A percentile compares a stretch with the other conserved stretches of the same genome.
phyloP scores from a whole-genome alignment of 2,329 filamentous ascomycete genomes.

The Pseudocercospora crystallina region DNA sequence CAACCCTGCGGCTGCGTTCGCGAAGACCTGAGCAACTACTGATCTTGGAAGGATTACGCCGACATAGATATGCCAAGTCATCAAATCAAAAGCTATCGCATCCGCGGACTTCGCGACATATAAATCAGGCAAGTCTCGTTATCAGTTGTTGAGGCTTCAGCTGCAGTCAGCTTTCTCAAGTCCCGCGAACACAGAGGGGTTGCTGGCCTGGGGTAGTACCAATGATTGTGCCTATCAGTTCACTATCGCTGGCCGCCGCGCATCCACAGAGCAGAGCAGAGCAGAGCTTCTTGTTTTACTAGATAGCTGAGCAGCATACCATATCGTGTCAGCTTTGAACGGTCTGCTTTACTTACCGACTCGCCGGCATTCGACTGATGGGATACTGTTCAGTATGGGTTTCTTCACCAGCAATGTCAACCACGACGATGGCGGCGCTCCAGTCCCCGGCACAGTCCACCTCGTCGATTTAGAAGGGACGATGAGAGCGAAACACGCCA shows the following conservation, averaged over 20 bases:
- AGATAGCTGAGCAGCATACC: background rate
- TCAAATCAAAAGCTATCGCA: too few relatives aligned
- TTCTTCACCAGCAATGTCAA: background rate
- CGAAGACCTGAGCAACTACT: too few relatives aligned
- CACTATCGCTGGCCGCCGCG: background rate
- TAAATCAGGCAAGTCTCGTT: too few relatives aligned
- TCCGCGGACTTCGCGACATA: too few relatives aligned
- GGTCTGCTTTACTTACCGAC: too few relatives aligned
- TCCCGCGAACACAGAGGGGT: background rate
- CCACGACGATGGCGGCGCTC: background rate
- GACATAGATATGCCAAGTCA: too few relatives aligned
- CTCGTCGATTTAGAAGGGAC: conserved; percentile 43
- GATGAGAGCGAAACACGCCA: conserved; percentile 39
- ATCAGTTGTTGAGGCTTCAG: too few relatives aligned
- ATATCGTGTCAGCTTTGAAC: background rate
- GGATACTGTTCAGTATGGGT: background rate
- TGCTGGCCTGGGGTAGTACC: background rate
- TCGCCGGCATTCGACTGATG: background rate
- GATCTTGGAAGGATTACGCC: too few relatives aligned
- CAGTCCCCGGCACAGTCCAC: conserved; percentile 43
- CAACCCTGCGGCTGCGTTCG: too few relatives aligned
- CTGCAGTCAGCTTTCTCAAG: too few relatives aligned
- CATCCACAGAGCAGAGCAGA: background rate
- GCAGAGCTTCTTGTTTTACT: background rate
- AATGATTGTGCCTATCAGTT: background rate